These are phyloP conservation scores for Vanderwaltozyma verrucispora DNA, from an alignment of 805 yeast species.

Conservation along the genomic window DNA sequence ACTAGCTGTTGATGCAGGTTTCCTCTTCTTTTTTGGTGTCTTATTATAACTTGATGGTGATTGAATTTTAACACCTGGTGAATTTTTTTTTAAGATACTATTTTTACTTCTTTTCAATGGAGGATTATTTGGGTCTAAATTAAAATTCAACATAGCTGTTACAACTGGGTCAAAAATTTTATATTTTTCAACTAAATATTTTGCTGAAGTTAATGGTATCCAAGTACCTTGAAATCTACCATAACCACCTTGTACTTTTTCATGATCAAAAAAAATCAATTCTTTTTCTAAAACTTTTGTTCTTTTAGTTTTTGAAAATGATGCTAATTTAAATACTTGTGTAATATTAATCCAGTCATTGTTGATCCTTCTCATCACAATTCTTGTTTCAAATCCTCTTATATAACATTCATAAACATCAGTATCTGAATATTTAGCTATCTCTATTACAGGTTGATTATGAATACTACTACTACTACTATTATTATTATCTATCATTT, in stretches of 20 bases:
- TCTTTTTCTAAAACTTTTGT: slow-evolving; percentile 69
- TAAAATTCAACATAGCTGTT: slow-evolving; percentile 43
- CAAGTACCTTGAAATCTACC: slow-evolving; percentile 83
- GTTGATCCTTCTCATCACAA: slow-evolving; percentile 68
- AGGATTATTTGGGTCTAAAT: slow-evolving; percentile 37
- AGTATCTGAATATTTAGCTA: slow-evolving; percentile 40
- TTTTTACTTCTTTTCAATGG: slow-evolving; percentile 33
- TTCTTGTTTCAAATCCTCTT: slow-evolving; percentile 33
- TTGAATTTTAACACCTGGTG: slow-evolving; percentile 24
- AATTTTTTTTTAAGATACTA: slow-evolving; percentile 22
- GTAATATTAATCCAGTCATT: slow-evolving; percentile 95
- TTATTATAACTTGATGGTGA: slow-evolving; percentile 29
- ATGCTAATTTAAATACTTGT: slow-evolving; percentile 68
- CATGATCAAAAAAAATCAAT: slow-evolving; percentile 59
- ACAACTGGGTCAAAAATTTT: slow-evolving; percentile 42
- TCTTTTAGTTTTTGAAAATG: slow-evolving; percentile 68
- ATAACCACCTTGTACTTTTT: slow-evolving; percentile 78
- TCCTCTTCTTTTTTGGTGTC: slow-evolving; percentile 22
- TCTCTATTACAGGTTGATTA: slow-evolving; percentile 21
- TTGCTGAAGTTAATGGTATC: slow-evolving; percentile 64
- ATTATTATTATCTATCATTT: neutral
- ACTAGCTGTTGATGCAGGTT: slow-evolving; percentile 1
- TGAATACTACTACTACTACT: neutral
- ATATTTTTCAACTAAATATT: slow-evolving; percentile 42
- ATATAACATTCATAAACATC: slow-evolving; percentile 56